Conservation (phyloP, 306 rosid species). For the Dicorynia guianensis region DNA sequence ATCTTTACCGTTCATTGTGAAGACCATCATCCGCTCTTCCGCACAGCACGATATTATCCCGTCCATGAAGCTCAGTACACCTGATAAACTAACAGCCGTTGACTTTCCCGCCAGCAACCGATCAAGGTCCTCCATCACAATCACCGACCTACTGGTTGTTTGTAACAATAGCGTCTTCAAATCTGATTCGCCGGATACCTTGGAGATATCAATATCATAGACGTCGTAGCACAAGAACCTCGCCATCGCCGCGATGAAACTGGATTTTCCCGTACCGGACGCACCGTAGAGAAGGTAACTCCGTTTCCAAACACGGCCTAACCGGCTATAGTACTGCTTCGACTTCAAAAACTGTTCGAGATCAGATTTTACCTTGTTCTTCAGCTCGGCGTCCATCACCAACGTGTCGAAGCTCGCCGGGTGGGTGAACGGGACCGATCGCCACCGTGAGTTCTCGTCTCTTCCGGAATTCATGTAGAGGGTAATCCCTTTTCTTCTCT, state of each 20-base stretch:
- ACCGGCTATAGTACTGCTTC: slow-evolving; percentile 76
- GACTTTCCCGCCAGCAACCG: slow-evolving; percentile 54
- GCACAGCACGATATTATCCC: slow-evolving; percentile 76
- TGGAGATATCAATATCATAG: slow-evolving; percentile 75
- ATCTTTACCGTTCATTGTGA: slow-evolving; percentile 70
- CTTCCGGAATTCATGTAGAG: slow-evolving; percentile 54
- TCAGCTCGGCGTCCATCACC: slow-evolving; percentile 74
- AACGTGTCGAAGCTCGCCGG: slow-evolving; percentile 88
- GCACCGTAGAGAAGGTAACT: slow-evolving; percentile 85
- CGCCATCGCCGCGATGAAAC: slow-evolving; percentile 93
- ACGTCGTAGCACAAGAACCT: slow-evolving; percentile 78
- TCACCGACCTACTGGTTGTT: slow-evolving; percentile 70
- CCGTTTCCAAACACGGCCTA: slow-evolving; percentile 97
- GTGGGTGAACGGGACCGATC: slow-evolving; percentile 69
- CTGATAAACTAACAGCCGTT: slow-evolving; percentile 56
- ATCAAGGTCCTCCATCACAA: slow-evolving; percentile 85
- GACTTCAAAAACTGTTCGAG: slow-evolving; percentile 83
- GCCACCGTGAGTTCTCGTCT: slow-evolving; percentile 62
- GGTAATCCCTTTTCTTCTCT: slow-evolving; percentile 58
- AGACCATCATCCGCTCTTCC: slow-evolving; percentile 86
- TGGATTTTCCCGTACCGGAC: slow-evolving; percentile 84
- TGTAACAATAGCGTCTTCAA: slow-evolving; percentile 64
- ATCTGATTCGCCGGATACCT: slow-evolving; percentile 61
- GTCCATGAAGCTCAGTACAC: slow-evolving; percentile 87
- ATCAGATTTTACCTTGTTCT: slow-evolving; percentile 74